Evolutionary conservation across 1,284 basidiomycete species (phyloP).

Genomic region (Cryptococcus deneoformans): DNA sequence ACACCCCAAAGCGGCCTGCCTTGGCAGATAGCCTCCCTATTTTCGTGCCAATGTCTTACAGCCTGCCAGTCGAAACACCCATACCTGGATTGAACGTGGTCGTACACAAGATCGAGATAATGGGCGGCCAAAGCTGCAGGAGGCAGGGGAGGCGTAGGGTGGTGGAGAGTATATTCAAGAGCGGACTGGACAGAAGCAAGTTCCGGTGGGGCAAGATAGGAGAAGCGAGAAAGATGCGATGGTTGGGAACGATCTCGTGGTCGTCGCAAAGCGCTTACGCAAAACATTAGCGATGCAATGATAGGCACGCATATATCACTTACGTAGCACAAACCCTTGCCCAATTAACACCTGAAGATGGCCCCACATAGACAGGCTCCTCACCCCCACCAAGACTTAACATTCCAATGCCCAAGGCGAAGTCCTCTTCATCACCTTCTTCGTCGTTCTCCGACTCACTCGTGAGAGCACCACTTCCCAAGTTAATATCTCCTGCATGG

Average conservation of each 20-base stretch:
- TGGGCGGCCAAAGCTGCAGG: slow-evolving; percentile 19
- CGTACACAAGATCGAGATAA: slow-evolving; percentile 24
- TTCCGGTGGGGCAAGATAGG: slow-evolving; percentile 27
- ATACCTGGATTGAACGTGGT: slow-evolving; percentile 34
- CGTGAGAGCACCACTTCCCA: background rate
- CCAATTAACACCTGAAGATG: slow-evolving; percentile 33
- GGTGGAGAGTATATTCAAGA: slow-evolving; percentile 23
- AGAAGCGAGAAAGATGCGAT: slow-evolving; percentile 23
- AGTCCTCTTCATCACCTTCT: slow-evolving; percentile 24
- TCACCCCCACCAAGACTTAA: slow-evolving; percentile 25
- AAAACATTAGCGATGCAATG: background rate
- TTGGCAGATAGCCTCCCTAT: slow-evolving; percentile 26
- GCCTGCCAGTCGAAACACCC: slow-evolving; percentile 30
- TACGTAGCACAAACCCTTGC: slow-evolving; percentile 32
- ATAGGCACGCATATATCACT: slow-evolving; percentile 1
- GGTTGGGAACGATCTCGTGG: slow-evolving; percentile 15
- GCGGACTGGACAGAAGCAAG: slow-evolving; percentile 26
- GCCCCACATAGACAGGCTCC: slow-evolving; percentile 33
- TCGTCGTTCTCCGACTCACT: slow-evolving; percentile 2
- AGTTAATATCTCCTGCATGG: background rate
- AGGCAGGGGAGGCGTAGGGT: slow-evolving; percentile 27
- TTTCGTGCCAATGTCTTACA: slow-evolving; percentile 26
- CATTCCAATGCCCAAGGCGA: slow-evolving; percentile 25
- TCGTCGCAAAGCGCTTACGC: slow-evolving; percentile 19
- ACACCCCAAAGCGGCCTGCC: slow-evolving; percentile 25